These are phyloP conservation scores for Paecilomyces variotii DNA, from an alignment of 2,329 filamentous ascomycete species.

Conservation along the genomic window DNA sequence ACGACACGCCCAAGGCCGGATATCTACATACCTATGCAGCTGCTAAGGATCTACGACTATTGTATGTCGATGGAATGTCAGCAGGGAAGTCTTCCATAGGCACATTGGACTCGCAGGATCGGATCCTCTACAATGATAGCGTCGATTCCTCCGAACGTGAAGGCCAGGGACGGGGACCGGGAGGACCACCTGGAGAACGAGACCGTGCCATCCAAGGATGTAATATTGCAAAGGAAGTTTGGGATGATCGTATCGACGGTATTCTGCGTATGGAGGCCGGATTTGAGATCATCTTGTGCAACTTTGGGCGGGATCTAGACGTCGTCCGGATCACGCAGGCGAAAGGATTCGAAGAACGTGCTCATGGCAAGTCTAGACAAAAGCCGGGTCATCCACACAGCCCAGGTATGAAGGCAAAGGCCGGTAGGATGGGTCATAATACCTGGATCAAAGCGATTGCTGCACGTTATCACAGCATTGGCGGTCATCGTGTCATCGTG, in stretches of 20 bases:
- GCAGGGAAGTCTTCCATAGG: conserved; percentile 59
- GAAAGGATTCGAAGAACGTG: conserved; percentile 5
- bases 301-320: conserved; percentile 44
- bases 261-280: conserved; percentile 61
- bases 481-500: conserved; percentile 33
- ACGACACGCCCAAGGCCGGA: conserved; percentile 29
- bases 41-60: conserved; percentile 48
- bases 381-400: not conserved
- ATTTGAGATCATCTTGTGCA: conserved; percentile 62
- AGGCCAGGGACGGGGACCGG: not conserved
- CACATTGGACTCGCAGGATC: conserved; percentile 60
- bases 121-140: conserved; percentile 44
- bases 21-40: conserved; percentile 62
- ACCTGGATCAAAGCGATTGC: conserved; percentile 16
- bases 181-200: conserved; percentile 29
- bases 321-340: conserved; percentile 24
- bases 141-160: conserved; percentile 2
- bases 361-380: not conserved
- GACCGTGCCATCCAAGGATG: conserved; percentile 51
- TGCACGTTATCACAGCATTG: conserved; percentile 24
- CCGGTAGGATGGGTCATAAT: conserved; percentile 3
- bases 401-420: conserved; percentile 2
- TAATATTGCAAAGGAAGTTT: conserved; percentile 42
- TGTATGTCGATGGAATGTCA: conserved; percentile 64
- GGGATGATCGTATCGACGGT: conserved; percentile 50